A percentile compares a stretch with the other conserved stretches of the same genome.
phyloP scores from a whole-genome alignment of 306 rosid genomes.

The Arachis hypogaea region DNA sequence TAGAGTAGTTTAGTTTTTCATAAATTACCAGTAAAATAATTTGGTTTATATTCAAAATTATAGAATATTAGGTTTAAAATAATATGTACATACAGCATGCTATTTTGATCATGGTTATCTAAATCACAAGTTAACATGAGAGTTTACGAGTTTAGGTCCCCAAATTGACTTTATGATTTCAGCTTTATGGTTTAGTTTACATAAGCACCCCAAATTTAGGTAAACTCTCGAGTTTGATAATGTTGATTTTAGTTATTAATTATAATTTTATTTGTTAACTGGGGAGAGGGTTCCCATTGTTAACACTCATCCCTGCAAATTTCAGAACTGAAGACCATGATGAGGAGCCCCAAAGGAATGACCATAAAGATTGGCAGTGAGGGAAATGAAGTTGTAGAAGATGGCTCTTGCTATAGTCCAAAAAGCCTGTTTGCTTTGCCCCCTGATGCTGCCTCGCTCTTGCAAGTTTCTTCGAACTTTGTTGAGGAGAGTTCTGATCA shows the following conservation, averaged over 20 bases:
- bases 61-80: background rate
- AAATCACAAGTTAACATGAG: too few relatives aligned
- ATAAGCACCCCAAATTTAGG: too few relatives aligned
- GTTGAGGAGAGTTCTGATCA: constrained; percentile 75
- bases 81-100: constrained; percentile 3
- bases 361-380: constrained; percentile 55
- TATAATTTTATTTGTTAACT: constrained; percentile 11
- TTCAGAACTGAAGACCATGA: constrained; percentile 74
- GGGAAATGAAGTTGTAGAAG: constrained; percentile 67
- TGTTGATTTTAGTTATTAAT: background rate
- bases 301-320: constrained; percentile 41
- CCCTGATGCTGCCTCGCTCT: constrained; percentile 69
- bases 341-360: constrained; percentile 84
- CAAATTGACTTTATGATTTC: too few relatives aligned
- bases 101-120: background rate
- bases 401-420: constrained; percentile 78
- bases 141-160: too few relatives aligned
- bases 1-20: background rate
- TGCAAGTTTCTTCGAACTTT: constrained; percentile 70
- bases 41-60: background rate
- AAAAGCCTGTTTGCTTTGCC: constrained; percentile 85
- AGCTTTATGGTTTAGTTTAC: too few relatives aligned
- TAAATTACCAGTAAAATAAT: constrained; percentile 2
- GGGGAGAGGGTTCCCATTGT: constrained; percentile 19
- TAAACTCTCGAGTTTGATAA: too few relatives aligned